Evolutionary conservation across 257 asterid genomes (phyloP).

Genomic region (Nicotiana knightiana): DNA sequence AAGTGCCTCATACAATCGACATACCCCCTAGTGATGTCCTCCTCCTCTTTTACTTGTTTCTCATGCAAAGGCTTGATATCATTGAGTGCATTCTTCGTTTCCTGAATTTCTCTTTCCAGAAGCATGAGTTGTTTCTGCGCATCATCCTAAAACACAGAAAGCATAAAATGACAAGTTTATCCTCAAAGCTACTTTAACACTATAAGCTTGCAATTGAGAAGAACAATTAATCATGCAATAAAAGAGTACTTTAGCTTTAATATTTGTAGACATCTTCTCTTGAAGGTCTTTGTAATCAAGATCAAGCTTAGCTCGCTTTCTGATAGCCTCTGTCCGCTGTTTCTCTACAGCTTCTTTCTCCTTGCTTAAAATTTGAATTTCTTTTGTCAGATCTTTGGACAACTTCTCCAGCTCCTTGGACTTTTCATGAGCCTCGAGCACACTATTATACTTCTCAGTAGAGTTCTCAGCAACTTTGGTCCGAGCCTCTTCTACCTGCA

Average conservation of each 20-base stretch:
- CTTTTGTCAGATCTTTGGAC: slow-evolving; percentile 73
- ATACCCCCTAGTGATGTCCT: slow-evolving; percentile 80
- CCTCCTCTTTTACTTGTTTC: slow-evolving; percentile 67
- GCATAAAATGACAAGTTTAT: slow-evolving; percentile 19
- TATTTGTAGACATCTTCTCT: slow-evolving; percentile 66
- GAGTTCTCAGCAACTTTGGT: slow-evolving; percentile 62
- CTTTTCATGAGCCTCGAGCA: slow-evolving; percentile 76
- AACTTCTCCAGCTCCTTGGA: slow-evolving; percentile 73
- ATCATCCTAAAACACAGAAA: slow-evolving; percentile 62
- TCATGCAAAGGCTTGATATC: slow-evolving; percentile 57
- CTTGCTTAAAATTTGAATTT: slow-evolving; percentile 65
- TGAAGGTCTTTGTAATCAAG: slow-evolving; percentile 84
- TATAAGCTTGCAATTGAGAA: background rate
- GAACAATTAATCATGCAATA: background rate
- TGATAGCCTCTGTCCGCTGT: slow-evolving; percentile 75
- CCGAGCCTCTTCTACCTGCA: slow-evolving; percentile 86
- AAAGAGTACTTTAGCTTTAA: slow-evolving; percentile 66
- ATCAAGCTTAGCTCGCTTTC: slow-evolving; percentile 85
- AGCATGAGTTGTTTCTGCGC: slow-evolving; percentile 69
- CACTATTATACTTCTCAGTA: slow-evolving; percentile 55
- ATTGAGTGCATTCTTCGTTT: slow-evolving; percentile 56
- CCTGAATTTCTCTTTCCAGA: slow-evolving; percentile 71
- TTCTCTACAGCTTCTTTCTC: slow-evolving; percentile 88
- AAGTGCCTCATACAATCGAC: slow-evolving; percentile 9
- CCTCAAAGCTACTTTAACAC: background rate